Evolutionary conservation across 176 grass and related monocot species (phyloP).

Genomic region (Juncus inflexus): DNA sequence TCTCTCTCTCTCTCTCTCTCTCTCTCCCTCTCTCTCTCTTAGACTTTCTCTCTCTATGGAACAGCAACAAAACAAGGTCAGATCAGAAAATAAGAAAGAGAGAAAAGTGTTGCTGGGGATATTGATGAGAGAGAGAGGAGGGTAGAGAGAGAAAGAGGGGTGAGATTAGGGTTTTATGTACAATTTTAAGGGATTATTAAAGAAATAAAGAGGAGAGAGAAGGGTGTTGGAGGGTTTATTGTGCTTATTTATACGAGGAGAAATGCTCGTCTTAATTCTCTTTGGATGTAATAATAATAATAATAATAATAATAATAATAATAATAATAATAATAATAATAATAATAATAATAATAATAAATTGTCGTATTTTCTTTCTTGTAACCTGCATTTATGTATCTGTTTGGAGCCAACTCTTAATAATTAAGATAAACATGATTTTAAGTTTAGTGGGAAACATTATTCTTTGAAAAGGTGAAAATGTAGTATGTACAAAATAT

Average conservation of each 20-base stretch:
- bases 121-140: not conserved
- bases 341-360: too few relatives aligned
- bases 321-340: too few relatives aligned
- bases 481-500: too few relatives aligned
- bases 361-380: too few relatives aligned
- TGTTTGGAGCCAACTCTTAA: too few relatives aligned
- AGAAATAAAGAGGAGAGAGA: not conserved
- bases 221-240: not conserved
- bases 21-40: slow-evolving; percentile 18
- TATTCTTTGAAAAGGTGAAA: too few relatives aligned
- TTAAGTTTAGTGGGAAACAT: too few relatives aligned
- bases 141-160: slow-evolving; percentile 7
- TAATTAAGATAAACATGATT: too few relatives aligned
- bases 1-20: slow-evolving; percentile 22
- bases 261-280: slow-evolving; percentile 5
- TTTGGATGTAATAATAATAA: slow-evolving; percentile 23
- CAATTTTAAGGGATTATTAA: not conserved
- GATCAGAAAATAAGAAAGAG: not conserved
- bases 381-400: too few relatives aligned
- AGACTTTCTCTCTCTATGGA: not conserved
- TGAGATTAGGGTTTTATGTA: slow-evolving; percentile 1
- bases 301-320: not conserved
- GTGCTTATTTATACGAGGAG: not conserved
- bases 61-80: not conserved
- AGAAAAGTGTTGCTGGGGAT: not conserved